phyloP scores from a whole-genome alignment of 768 basidiomycete genomes.

The Mycena rosella region DNA sequence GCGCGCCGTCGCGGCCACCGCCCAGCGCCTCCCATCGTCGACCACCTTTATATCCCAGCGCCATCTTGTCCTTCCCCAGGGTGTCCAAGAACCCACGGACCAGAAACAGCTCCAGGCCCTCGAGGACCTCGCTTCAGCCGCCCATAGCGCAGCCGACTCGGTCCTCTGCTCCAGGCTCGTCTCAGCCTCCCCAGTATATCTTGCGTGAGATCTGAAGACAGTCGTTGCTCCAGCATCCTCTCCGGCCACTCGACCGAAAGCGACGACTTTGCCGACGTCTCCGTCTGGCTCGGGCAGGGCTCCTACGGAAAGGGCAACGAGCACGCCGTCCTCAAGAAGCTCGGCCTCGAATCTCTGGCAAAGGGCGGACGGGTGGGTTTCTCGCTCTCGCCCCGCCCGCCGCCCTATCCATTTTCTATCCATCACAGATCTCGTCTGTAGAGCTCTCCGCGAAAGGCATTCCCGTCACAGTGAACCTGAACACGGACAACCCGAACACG shows the following conservation, averaged over 20 bases:
- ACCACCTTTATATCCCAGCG: slow-evolving; percentile 7
- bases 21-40: slow-evolving; percentile 16
- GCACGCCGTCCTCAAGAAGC: slow-evolving; percentile 51
- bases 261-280: slow-evolving; percentile 68
- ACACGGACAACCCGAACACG: slow-evolving; percentile 15
- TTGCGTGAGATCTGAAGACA: too few relatives aligned
- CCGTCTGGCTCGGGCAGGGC: slow-evolving; percentile 64
- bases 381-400: slow-evolving; percentile 10
- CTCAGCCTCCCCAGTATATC: too few relatives aligned
- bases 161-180: slow-evolving; percentile 65
- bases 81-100: slow-evolving; percentile 1
- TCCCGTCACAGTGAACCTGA: slow-evolving; percentile 34
- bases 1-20: slow-evolving; percentile 39
- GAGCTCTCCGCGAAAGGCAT: slow-evolving; percentile 29
- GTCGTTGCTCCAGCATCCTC: slow-evolving; percentile 69
- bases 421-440: slow-evolving; percentile 23
- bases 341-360: slow-evolving; percentile 47
- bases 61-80: slow-evolving; percentile 4
- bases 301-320: slow-evolving; percentile 55
- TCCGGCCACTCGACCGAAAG: slow-evolving; percentile 67
- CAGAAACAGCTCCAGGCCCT: slow-evolving; percentile 38
- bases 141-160: slow-evolving; percentile 54
- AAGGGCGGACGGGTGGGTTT: slow-evolving; percentile 32
- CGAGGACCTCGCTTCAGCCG: slow-evolving; percentile 51
- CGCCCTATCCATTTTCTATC: not conserved